Evolutionary conservation across 2,329 filamentous ascomycete genomes (phyloP).

Genomic region (Stromatinia cepivora): DNA sequence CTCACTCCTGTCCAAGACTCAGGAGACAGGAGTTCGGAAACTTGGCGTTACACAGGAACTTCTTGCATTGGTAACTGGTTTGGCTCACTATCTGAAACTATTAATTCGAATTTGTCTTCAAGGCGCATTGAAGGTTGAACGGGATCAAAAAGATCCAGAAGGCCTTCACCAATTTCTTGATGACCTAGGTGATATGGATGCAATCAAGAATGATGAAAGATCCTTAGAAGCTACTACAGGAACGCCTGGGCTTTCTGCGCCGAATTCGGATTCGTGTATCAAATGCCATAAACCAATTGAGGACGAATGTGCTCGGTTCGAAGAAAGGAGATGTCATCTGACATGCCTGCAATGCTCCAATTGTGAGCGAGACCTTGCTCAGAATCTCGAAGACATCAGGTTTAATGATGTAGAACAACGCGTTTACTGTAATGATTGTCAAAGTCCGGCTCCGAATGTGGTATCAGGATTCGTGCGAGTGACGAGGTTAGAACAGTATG

Average conservation of each 20-base stretch:
- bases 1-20: conserved; percentile 87
- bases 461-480: conserved; percentile 67
- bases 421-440: conserved; percentile 71
- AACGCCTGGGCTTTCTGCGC: conserved; percentile 66
- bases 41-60: conserved; percentile 96
- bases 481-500: conserved; percentile 88
- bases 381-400: conserved; percentile 66
- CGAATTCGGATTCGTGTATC: conserved; percentile 81
- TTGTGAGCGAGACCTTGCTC: conserved; percentile 73
- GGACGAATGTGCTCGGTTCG: conserved; percentile 80
- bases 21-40: conserved; percentile 85
- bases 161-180: conserved; percentile 82
- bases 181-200: conserved; percentile 80
- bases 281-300: conserved; percentile 86
- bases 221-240: conserved; percentile 65
- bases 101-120: conserved; percentile 96
- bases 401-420: conserved; percentile 68
- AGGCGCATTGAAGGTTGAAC: conserved; percentile 85
- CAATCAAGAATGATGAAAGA: conserved; percentile 69
- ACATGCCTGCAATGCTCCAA: conserved; percentile 70
- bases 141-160: conserved; percentile 71
- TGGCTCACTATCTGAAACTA: conserved; percentile 96
- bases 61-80: conserved; percentile 92
- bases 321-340: conserved; percentile 79
- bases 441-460: conserved; percentile 55